Base-by-base conservation (phyloP, 139 green algal genomes). In the Eudorina sp. region DNA sequence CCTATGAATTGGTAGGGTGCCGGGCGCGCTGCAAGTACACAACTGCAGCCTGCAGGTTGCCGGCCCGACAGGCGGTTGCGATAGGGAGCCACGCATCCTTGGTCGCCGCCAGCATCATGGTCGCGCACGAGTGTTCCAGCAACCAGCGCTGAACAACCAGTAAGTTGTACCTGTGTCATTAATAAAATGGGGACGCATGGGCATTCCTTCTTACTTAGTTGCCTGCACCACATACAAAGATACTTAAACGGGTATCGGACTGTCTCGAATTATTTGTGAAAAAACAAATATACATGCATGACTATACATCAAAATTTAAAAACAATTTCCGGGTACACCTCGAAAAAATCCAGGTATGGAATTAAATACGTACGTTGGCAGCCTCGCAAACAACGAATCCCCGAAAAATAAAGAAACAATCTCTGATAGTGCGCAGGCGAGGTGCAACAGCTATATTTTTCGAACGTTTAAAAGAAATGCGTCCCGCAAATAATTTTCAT, bases 61-160 rank as follows among this genome's bases (percentile, higher is more conserved):
- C 27, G 4, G 2, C 14, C 9, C 78, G 40, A 40, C 55, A 74
- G 41, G 78, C 78, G 9, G 78, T 75, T 25, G 29, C 13, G 40
- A 85, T 38, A 34, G 55, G 55, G 38, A 55, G 38, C 78, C 78
- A 85, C 36, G 55, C 78, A 25, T 48, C 55, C 78, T 74, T 85
- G n/a, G 78, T 85, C 38, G 38, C 0, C 34, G 29, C 25, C 38
- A 60, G 8, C 40, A 85, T 55, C 78, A 75, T 43, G 3, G 16
- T 13, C 0, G 78, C 78, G 38, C 74, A 55, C 27, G 8, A 21
- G 4, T 36, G 78, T 34, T 51, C 23, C 55, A 85, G 78, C 40
- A 85, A 40, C 78, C 78, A 85, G 55, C 41, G 34, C 48, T 53
- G 78, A 7, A 74, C 55, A 0, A 14, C 1, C 3, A 60, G 23